Evolutionary conservation across 805 yeast genomes (phyloP).

Genomic region (Middelhovenomyces tepae): DNA sequence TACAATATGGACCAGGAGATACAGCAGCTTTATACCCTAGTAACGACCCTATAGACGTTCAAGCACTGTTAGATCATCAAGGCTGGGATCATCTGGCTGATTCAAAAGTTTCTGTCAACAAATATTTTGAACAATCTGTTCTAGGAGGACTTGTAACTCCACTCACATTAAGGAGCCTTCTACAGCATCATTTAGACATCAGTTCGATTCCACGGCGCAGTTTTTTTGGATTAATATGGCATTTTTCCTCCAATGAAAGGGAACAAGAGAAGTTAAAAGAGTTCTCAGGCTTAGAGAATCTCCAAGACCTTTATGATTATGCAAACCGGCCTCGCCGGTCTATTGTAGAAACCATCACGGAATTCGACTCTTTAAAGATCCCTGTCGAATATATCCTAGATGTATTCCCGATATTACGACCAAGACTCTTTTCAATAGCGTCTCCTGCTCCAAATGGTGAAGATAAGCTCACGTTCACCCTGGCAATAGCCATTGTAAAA

Average conservation of each 20-base stretch:
- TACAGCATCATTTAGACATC: constrained; percentile 76
- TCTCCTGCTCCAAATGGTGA: constrained; percentile 36
- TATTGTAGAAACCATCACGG: constrained; percentile 71
- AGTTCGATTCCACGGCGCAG: constrained; percentile 75
- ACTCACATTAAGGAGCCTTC: constrained; percentile 60
- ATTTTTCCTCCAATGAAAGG: constrained; percentile 64
- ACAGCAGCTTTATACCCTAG: constrained; percentile 67
- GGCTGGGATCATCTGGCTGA: constrained; percentile 72
- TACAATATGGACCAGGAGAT: constrained; percentile 66
- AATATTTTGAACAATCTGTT: constrained; percentile 20
- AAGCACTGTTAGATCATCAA: constrained; percentile 56
- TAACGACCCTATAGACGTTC: constrained; percentile 57
- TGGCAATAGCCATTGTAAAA: constrained; percentile 77
- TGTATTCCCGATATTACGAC: constrained; percentile 66
- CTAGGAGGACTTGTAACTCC: constrained; percentile 43
- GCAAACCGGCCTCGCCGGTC: constrained; percentile 92
- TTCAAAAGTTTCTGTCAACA: constrained; percentile 36
- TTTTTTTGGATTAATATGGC: constrained; percentile 66
- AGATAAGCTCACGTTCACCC: constrained; percentile 38
- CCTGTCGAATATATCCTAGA: constrained; percentile 75
- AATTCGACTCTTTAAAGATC: constrained; percentile 65
- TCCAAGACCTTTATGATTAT: constrained; percentile 79
- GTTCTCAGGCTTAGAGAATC: constrained; percentile 57
- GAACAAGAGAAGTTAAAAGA: constrained; percentile 72
- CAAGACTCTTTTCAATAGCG: constrained; percentile 80